phyloP scores from a whole-genome alignment of 2,329 filamentous ascomycete genomes.

The Trichoderma lentiforme region DNA sequence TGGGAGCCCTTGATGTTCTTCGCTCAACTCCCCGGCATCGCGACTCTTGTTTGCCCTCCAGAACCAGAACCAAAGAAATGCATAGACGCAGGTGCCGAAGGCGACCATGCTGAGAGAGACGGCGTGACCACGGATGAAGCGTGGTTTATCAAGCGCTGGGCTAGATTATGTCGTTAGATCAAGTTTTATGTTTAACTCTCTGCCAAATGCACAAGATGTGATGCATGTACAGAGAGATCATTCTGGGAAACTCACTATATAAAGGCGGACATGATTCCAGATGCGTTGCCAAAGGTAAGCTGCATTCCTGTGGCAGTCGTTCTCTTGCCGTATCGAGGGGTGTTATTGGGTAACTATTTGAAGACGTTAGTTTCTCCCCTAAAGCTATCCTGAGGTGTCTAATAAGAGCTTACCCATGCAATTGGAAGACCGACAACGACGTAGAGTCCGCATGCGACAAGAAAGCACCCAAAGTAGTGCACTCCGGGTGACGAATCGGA shows the following conservation, averaged over 20 bases:
- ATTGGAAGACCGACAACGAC: constrained; percentile 53
- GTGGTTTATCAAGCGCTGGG: constrained; percentile 46
- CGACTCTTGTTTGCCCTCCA: constrained; percentile 45
- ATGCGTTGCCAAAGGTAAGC: constrained; percentile 65
- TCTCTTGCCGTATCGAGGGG: constrained; percentile 72
- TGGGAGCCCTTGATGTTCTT: constrained; percentile 39
- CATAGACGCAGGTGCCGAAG: constrained; percentile 51
- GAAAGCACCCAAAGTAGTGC: constrained; percentile 71
- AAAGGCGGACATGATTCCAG: constrained; percentile 72
- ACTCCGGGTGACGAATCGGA: constrained; percentile 57
- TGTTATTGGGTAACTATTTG: constrained; percentile 56
- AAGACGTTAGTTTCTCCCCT: background rate
- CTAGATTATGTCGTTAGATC: constrained; percentile 28
- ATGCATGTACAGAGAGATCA: background rate
- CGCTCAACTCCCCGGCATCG: constrained; percentile 36
- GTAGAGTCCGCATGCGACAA: constrained; percentile 73
- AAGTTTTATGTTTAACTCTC: no score
- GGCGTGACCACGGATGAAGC: constrained; percentile 61
- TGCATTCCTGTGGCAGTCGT: constrained; percentile 70
- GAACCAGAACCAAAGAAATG: constrained; percentile 54
- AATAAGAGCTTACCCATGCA: constrained; percentile 44
- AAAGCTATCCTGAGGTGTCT: background rate
- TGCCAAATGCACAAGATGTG: background rate
- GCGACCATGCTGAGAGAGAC: constrained; percentile 57
- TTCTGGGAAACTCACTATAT: constrained; percentile 42